Percentiles rank a stretch among this genome's conserved stretches.
phyloP scores from a whole-genome alignment of 805 yeast species.

The Saccharomycopsis fermentans region DNA sequence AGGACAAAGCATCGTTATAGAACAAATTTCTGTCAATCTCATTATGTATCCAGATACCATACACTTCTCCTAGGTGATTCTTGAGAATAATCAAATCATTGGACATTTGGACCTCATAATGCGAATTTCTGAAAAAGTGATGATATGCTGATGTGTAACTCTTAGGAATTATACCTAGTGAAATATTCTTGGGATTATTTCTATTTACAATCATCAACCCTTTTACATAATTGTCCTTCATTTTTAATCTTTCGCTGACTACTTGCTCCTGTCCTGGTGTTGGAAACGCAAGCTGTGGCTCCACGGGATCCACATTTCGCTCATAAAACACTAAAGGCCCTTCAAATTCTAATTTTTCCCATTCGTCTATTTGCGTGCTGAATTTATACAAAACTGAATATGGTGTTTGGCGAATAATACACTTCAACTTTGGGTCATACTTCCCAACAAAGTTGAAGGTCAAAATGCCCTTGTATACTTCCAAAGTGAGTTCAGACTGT shows the following conservation, averaged over 20 bases:
- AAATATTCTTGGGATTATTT: constrained; percentile 57
- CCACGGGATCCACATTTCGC: constrained; percentile 31
- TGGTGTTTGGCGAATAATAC: constrained; percentile 56
- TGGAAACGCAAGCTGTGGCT: constrained; percentile 14
- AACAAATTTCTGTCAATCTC: constrained; percentile 55
- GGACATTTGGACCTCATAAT: constrained; percentile 47
- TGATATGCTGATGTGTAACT: constrained; percentile 34
- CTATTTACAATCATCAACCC: constrained; percentile 66
- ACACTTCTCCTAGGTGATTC: constrained; percentile 57
- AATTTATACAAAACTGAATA: constrained; percentile 65
- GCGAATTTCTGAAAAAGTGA: constrained; percentile 26
- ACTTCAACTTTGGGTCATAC: constrained; percentile 64
- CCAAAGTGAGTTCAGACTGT: constrained; percentile 32
- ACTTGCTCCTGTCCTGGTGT: constrained; percentile 4
- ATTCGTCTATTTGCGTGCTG: constrained; percentile 45
- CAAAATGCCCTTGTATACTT: constrained; percentile 55
- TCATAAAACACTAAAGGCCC: constrained; percentile 63
- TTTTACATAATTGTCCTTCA: constrained; percentile 39
- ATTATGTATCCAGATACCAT: constrained; percentile 71
- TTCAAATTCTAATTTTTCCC: constrained; percentile 61
- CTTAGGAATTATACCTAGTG: constrained; percentile 57
- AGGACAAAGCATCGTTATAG: constrained; percentile 32
- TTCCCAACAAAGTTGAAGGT: constrained; percentile 70
- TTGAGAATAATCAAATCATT: constrained; percentile 63
- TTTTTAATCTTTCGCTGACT: constrained; percentile 3